phyloP scores from a whole-genome alignment of 1,284 basidiomycete species.

The Rhodotorula sp. region DNA sequence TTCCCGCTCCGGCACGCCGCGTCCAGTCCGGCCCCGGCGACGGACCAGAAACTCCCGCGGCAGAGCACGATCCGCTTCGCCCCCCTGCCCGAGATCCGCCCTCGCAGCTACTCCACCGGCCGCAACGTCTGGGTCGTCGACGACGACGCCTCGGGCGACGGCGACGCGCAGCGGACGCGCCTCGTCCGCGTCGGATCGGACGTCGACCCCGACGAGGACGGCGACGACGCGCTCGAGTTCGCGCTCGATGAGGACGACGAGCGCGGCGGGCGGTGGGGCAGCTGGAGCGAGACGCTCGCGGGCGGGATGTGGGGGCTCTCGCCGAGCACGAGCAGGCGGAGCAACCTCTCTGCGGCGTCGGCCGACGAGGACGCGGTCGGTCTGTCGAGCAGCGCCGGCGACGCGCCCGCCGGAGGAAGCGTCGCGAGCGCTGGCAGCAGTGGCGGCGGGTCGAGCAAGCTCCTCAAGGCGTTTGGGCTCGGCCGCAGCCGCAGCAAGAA shows the following conservation, averaged over 20 bases:
- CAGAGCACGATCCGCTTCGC: slow-evolving; percentile 35
- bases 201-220: slow-evolving; percentile 9
- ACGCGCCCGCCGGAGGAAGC: neutral
- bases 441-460: slow-evolving; percentile 21
- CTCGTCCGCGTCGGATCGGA: slow-evolving; percentile 7
- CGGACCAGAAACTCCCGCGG: neutral
- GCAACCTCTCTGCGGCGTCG: neutral
- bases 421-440: neutral
- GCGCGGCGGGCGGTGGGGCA: slow-evolving; percentile 16
- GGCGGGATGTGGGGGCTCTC: slow-evolving; percentile 6
- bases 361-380: slow-evolving; percentile 23
- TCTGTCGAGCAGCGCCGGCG: slow-evolving; percentile 1
- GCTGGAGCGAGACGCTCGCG: slow-evolving; percentile 30
- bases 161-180: neutral
- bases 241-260: slow-evolving; percentile 15
- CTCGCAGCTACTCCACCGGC: slow-evolving; percentile 32
- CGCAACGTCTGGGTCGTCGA: slow-evolving; percentile 35
- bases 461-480: slow-evolving; percentile 38
- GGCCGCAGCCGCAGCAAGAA: slow-evolving; percentile 8
- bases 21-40: no score
- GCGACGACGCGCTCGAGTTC: neutral
- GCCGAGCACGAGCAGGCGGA: slow-evolving; percentile 3
- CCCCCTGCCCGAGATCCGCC: slow-evolving; percentile 38
- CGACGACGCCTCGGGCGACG: slow-evolving; percentile 7
- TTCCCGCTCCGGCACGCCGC: neutral